Conservation (phyloP, 495 filamentous ascomycete genomes). For the Penicillium mononematosum region DNA sequence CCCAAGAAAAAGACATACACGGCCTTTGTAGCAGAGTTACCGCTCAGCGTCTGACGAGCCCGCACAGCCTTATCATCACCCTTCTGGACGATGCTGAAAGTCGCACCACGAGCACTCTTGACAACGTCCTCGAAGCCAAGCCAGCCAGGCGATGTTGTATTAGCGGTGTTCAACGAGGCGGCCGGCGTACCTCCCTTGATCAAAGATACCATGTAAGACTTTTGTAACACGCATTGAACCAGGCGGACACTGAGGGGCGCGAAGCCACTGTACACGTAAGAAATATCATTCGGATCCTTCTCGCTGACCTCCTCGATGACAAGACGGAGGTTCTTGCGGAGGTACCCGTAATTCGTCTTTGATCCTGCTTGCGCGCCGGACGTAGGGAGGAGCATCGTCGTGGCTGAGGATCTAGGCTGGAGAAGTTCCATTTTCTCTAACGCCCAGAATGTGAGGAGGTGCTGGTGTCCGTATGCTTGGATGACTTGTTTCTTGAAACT, state of each 20-base stretch:
- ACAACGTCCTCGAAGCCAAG: slow-evolving; percentile 86
- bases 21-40: slow-evolving; percentile 69
- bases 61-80: slow-evolving; percentile 91
- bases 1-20: slow-evolving; percentile 94
- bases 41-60: slow-evolving; percentile 73
- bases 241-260: slow-evolving; percentile 90
- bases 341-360: slow-evolving; percentile 87
- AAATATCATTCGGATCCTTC: slow-evolving; percentile 91
- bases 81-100: slow-evolving; percentile 89
- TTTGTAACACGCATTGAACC: slow-evolving; percentile 93
- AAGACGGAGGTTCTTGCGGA: slow-evolving; percentile 80
- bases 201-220: slow-evolving; percentile 72
- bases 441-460: slow-evolving; percentile 82
- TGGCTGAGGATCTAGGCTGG: slow-evolving; percentile 65
- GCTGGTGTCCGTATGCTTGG: slow-evolving; percentile 93
- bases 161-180: slow-evolving; percentile 47
- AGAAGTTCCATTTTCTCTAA: slow-evolving; percentile 89
- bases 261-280: slow-evolving; percentile 96
- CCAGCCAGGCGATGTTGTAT: slow-evolving; percentile 75
- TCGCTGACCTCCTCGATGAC: slow-evolving; percentile 98
- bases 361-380: slow-evolving; percentile 54
- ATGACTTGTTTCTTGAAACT: slow-evolving; percentile 82
- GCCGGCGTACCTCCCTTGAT: slow-evolving; percentile 55
- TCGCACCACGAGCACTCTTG: slow-evolving; percentile 78
- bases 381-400: slow-evolving; percentile 66